Conservation (phyloP, 495 filamentous ascomycete species). For the Hypoxylon fragiforme region DNA sequence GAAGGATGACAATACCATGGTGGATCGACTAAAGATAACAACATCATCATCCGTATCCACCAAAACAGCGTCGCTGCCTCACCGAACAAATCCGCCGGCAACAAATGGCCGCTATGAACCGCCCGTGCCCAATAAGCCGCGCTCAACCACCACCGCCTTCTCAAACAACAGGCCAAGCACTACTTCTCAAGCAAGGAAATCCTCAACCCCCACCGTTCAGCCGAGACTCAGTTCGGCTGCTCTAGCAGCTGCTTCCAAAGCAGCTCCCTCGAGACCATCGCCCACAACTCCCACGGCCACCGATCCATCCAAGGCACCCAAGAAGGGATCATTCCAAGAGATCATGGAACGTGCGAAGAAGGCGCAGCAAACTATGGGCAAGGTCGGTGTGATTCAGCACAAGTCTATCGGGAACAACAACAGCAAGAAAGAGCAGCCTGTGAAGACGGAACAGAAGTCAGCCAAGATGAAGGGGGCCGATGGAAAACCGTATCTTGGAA, state of each 20-base stretch:
- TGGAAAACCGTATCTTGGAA: conserved; percentile 30
- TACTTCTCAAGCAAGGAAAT: conserved; percentile 18
- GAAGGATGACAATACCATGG: conserved; percentile 27
- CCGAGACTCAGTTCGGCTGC: conserved; percentile 24
- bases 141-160: conserved; percentile 3
- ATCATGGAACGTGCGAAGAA: conserved; percentile 68
- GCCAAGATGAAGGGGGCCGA: conserved; percentile 24
- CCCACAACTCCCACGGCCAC: conserved; percentile 32
- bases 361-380: conserved; percentile 49
- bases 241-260: conserved; percentile 23
- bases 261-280: conserved; percentile 24
- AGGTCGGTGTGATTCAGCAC: conserved; percentile 59
- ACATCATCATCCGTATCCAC: background rate
- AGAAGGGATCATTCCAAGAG: conserved; percentile 68
- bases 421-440: conserved; percentile 50
- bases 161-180: conserved; percentile 30
- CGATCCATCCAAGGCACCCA: conserved; percentile 49
- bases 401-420: conserved; percentile 53
- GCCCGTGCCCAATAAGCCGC: conserved; percentile 26
- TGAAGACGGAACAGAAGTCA: conserved; percentile 42
- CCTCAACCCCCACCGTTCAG: conserved; percentile 10
- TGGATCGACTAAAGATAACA: conserved; percentile 25
- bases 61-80: conserved; percentile 33
- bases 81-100: conserved; percentile 32
- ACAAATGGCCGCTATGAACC: conserved; percentile 34